Evolutionary conservation across 2,329 filamentous ascomycete species (phyloP).

Genomic region (Epichloe coenophiala): DNA sequence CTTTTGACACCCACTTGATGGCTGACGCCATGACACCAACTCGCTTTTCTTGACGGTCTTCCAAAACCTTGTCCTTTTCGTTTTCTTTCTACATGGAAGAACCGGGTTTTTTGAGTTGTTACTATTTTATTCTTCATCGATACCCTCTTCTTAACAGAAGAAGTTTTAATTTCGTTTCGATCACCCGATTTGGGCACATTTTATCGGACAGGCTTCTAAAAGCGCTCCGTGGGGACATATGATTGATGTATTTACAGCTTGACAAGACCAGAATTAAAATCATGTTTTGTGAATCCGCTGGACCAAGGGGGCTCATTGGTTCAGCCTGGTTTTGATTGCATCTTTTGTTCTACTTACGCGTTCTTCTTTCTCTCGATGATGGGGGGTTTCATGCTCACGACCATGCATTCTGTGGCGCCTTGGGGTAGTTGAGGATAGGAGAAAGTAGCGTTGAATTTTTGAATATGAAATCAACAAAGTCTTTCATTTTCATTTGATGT

Average conservation of each 20-base stretch:
- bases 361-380: neutral
- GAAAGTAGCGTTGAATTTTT: neutral
- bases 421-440: neutral
- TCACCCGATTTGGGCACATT: neutral
- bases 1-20: slow-evolving; percentile 6
- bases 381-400: slow-evolving; percentile 4
- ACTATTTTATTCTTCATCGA: slow-evolving; percentile 8
- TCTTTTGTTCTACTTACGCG: neutral
- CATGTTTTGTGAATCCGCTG: neutral
- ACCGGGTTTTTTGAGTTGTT: neutral
- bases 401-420: slow-evolving; percentile 1
- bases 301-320: neutral
- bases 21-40: neutral
- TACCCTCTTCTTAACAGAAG: slow-evolving; percentile 10
- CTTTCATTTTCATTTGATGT: neutral
- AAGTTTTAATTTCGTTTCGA: neutral
- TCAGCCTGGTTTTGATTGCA: neutral
- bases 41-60: neutral
- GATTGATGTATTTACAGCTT: slow-evolving; percentile 6
- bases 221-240: slow-evolving; percentile 2
- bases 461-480: neutral
- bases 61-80: neutral
- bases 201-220: neutral
- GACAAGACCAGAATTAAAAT: neutral
- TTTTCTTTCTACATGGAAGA: neutral